Evolutionary conservation across 441 rosid genomes (phyloP), one percentile per base, ranked within the genome.

Genomic region (Isatis lusitanica): DNA sequence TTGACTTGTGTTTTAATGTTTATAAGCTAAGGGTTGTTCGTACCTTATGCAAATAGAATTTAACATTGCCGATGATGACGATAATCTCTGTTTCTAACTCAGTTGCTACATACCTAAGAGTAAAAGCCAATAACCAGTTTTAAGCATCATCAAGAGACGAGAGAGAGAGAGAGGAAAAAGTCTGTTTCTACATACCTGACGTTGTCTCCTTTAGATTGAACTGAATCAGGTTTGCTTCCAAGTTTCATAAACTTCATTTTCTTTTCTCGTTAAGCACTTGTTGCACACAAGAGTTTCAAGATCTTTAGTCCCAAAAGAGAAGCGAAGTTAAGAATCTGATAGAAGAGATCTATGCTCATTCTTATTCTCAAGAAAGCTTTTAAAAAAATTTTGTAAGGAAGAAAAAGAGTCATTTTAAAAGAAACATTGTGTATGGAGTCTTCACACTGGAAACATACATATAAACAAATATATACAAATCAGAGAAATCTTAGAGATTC

Each of bases 231-330:
- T 85, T 94, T 94, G 60, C 96, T 90, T 79, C 97, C 98, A 84
- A 93, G 97, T 85, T 93, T 93, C 98, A 93, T 93, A 81, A 91
- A 91, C 90, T 93, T 93, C 98, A 93, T 93, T 68, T 82, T 80
- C 82, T 88, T 89, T 87, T 88, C 85, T 65, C 79, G 68, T 74
- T 39, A 74, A 51, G 71, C 66, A 5, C 59, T 39, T 43, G 7
- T 30, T 70, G 31, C 18, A 10, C 58, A 11, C 58, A 56, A 56
- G 5, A 74, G 30, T 21, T 24, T 40, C 6, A 74, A 68, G 57
- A 46, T 43, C 47, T 55, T 12, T 12, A 65, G 3, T 8, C 33
- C 5, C 9, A 21, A 55, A 68, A 46, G 60, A 12, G 52, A 46
- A 74, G 38, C 43, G 39, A 67, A 59, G 52, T 62, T 51, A 31